Evolutionary conservation across 148 eudicot species (phyloP).

Genomic region (Amaranthus cruentus): DNA sequence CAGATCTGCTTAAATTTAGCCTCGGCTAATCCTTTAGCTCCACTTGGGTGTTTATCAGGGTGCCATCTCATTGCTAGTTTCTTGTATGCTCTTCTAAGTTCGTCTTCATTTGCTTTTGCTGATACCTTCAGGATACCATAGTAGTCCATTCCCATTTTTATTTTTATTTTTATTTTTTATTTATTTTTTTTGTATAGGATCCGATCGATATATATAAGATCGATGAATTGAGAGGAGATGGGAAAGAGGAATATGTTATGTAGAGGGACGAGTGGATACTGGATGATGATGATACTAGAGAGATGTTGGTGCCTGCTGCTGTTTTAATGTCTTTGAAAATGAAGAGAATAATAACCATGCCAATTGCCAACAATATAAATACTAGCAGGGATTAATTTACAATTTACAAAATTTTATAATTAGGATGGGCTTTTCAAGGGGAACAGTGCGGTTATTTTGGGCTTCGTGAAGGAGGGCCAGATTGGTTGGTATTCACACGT

Average conservation of each 20-base stretch:
- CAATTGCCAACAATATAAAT: too few species aligned
- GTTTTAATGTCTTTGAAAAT: too few species aligned
- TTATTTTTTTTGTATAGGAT: neutral
- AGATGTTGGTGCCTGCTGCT: too few species aligned
- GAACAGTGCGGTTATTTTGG: slow-evolving; percentile 25
- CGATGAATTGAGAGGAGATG: neutral
- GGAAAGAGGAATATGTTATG: neutral
- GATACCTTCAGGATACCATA: slow-evolving; percentile 56
- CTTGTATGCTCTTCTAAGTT: slow-evolving; percentile 69
- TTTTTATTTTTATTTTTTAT: too few species aligned
- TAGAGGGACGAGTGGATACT: neutral
- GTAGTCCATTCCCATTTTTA: slow-evolving; percentile 68
- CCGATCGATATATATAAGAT: too few species aligned
- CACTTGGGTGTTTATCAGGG: slow-evolving; percentile 71
- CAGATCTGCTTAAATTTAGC: slow-evolving; percentile 86
- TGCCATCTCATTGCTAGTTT: slow-evolving; percentile 88
- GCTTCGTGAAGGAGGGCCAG: slow-evolving; percentile 12
- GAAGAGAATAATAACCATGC: too few species aligned
- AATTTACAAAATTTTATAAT: slow-evolving; percentile 1
- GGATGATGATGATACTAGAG: too few species aligned
- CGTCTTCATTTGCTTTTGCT: slow-evolving; percentile 43
- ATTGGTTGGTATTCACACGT: slow-evolving; percentile 20
- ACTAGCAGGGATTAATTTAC: neutral
- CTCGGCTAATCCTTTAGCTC: slow-evolving; percentile 48
- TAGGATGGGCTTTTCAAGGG: neutral